Evolutionary conservation across 805 yeast species (phyloP).

Genomic region (Metschnikowia orientalis): DNA sequence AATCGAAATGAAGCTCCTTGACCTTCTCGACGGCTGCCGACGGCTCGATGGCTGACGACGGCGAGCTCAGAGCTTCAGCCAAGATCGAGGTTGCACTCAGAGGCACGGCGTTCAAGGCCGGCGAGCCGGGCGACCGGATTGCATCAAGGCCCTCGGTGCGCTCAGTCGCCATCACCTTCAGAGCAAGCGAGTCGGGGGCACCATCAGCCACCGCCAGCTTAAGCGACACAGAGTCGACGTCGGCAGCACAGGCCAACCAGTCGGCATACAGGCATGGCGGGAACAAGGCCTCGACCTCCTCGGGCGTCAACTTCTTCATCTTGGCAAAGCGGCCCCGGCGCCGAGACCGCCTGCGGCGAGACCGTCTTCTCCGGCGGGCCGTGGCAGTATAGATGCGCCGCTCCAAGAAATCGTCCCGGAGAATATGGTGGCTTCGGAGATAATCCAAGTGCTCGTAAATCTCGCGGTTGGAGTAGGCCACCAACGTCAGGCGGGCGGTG

Average conservation of each 20-base stretch:
- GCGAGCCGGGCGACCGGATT: too few species aligned
- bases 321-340: constrained; percentile 37
- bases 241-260: constrained; percentile 61
- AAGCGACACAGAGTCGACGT: constrained; percentile 22
- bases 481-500: constrained; percentile 7
- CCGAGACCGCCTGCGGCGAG: constrained; percentile 34
- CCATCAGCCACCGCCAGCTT: too few species aligned
- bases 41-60: constrained; percentile 23
- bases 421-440: constrained; percentile 29
- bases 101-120: constrained; percentile 4
- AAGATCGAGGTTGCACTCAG: too few species aligned
- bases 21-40: neutral
- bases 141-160: too few species aligned
- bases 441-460: constrained; percentile 35
- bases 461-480: constrained; percentile 22
- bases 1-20: constrained; percentile 47
- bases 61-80: too few species aligned
- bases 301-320: constrained; percentile 49
- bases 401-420: constrained; percentile 29
- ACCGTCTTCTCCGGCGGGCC: constrained; percentile 10
- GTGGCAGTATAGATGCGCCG: constrained; percentile 19
- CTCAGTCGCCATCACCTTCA: too few species aligned
- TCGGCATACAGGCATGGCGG: constrained; percentile 54
- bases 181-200: too few species aligned
- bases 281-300: constrained; percentile 57